These are phyloP conservation scores for Paxillus rubicundulus DNA, from an alignment of 768 basidiomycete genomes.

Conservation along the genomic window DNA sequence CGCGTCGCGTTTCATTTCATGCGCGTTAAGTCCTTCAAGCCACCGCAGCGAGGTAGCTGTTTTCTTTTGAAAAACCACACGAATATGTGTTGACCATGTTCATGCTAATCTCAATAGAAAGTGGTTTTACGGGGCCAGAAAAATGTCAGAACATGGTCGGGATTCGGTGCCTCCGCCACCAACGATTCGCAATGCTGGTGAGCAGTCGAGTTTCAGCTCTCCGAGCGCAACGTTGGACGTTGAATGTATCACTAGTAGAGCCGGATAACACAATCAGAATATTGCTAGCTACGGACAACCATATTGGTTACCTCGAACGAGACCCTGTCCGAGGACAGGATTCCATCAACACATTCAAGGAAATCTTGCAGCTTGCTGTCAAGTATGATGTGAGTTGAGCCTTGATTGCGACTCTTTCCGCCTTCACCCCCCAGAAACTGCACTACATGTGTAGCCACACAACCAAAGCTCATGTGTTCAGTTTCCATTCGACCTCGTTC, in stretches of 20 bases:
- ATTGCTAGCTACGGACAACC: conserved; percentile 92
- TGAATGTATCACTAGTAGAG: conserved; percentile 32
- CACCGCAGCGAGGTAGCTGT: not conserved
- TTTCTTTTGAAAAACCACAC: too few relatives aligned
- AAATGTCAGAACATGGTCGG: conserved; percentile 28
- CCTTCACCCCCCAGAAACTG: not conserved
- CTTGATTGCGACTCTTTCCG: not conserved
- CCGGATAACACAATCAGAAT: conserved; percentile 73
- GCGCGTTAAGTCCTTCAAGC: not conserved
- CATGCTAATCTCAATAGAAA: not conserved
- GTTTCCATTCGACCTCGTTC: not conserved
- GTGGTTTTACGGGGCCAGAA: not conserved
- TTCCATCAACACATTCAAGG: conserved; percentile 91
- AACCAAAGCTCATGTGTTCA: not conserved
- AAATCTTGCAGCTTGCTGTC: conserved; percentile 87
- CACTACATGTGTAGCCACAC: not conserved
- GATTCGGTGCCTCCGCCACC: conserved; percentile 32
- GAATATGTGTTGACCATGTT: not conserved
- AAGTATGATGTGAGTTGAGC: conserved; percentile 72
- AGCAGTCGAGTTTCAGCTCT: conserved; percentile 17
- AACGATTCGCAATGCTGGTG: conserved; percentile 39
- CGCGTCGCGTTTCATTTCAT: conserved; percentile 8
- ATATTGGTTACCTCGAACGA: conserved; percentile 91
- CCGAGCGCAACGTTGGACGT: not conserved
- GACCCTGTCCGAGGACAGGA: conserved; percentile 95